phyloP scores from a whole-genome alignment of 192 early-diverging fungal genomes.

The Geosiphon pyriformis region DNA sequence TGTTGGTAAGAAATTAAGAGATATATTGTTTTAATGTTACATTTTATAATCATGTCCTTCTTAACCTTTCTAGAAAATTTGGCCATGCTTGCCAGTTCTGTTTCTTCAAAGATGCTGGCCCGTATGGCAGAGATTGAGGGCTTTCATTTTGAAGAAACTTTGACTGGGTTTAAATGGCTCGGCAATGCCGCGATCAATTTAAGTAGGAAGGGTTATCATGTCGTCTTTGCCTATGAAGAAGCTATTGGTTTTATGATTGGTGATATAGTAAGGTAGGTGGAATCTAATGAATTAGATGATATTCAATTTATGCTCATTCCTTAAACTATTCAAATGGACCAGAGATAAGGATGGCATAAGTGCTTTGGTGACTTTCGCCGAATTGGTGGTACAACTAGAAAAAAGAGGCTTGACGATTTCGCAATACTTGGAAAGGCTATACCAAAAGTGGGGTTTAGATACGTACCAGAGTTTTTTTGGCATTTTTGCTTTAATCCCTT shows the following conservation, averaged over 20 bases:
- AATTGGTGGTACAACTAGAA: conserved; percentile 63
- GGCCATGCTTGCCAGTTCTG: conserved; percentile 81
- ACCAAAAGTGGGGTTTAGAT: conserved; percentile 57
- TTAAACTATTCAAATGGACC: too few species aligned
- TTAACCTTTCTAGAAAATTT: conserved; percentile 40
- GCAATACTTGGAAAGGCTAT: conserved; percentile 69
- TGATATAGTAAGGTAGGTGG: conserved; percentile 65
- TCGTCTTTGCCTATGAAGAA: conserved; percentile 88
- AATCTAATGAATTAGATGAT: too few species aligned
- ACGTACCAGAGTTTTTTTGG: too few species aligned
- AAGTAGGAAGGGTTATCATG: conserved; percentile 56
- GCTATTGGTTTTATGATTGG: conserved; percentile 87
- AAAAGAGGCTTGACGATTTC: conserved; percentile 54
- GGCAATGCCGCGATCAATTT: conserved; percentile 75
- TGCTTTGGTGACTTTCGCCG: conserved; percentile 74
- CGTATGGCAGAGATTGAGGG: conserved; percentile 69
- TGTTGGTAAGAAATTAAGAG: conserved; percentile 6
- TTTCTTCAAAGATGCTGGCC: conserved; percentile 80
- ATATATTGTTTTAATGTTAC: conserved; percentile 5
- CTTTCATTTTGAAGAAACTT: conserved; percentile 80
- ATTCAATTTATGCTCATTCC: too few species aligned
- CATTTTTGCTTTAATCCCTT: too few species aligned
- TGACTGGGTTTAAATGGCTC: conserved; percentile 97
- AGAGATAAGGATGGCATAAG: conserved; percentile 92
- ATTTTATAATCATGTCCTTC: conserved; percentile 2